phyloP scores from a whole-genome alignment of 345 rosid species.

The Citrus unshiu region DNA sequence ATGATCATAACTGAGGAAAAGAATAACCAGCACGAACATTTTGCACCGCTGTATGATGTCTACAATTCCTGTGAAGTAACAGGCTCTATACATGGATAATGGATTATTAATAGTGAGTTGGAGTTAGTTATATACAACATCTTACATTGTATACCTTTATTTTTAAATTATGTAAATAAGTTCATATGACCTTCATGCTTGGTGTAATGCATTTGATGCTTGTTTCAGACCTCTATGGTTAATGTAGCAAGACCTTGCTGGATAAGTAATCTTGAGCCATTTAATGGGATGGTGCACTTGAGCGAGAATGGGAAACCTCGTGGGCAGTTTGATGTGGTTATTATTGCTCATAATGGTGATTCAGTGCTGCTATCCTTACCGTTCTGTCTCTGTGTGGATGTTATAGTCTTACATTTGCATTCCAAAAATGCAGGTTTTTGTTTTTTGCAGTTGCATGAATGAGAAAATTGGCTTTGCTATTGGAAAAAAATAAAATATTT shows the following conservation, averaged over 20 bases:
- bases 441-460: background rate
- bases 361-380: conserved; percentile 4
- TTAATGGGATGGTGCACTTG: conserved; percentile 88
- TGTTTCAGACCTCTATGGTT: conserved; percentile 58
- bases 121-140: background rate
- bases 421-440: too few relatives aligned
- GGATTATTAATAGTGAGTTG: background rate
- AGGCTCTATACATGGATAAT: background rate
- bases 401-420: background rate
- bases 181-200: background rate
- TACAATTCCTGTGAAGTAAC: background rate
- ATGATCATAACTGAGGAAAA: background rate
- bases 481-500: background rate
- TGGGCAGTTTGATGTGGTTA: conserved; percentile 73
- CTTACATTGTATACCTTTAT: background rate
- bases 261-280: conserved; percentile 82
- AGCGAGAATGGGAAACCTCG: conserved; percentile 76
- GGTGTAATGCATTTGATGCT: conserved; percentile 14
- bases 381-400: background rate
- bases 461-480: background rate
- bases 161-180: background rate
- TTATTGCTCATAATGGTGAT: conserved; percentile 94
- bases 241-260: conserved; percentile 88
- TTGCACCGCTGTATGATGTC: background rate
- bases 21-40: background rate